phyloP scores from a whole-genome alignment of 2,329 filamentous ascomycete genomes.

The Cytospora mali region DNA sequence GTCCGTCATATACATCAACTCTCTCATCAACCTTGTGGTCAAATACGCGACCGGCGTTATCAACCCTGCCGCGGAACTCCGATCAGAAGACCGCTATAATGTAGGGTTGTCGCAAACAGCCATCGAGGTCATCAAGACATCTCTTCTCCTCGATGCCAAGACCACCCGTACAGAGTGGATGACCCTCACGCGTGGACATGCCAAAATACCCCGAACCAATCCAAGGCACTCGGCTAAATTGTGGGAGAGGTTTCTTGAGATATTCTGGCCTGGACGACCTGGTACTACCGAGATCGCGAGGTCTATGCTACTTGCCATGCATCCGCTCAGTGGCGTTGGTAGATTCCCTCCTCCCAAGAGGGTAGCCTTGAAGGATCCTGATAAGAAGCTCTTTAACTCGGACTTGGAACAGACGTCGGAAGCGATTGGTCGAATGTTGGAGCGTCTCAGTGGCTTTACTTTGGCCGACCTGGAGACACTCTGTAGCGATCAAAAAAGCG shows the following conservation, averaged over 20 bases:
- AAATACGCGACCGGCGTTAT: conserved; percentile 63
- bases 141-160: conserved; percentile 71
- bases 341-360: conserved; percentile 63
- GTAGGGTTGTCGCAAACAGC: conserved; percentile 57
- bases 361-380: conserved; percentile 43
- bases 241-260: conserved; percentile 74
- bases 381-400: conserved; percentile 74
- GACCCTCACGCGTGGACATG: conserved; percentile 59
- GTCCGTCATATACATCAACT: conserved; percentile 64
- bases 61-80: conserved; percentile 53
- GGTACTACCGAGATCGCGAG: conserved; percentile 73
- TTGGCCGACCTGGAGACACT: conserved; percentile 69
- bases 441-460: conserved; percentile 76
- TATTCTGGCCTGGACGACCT: conserved; percentile 44
- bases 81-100: conserved; percentile 48
- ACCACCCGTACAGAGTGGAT: conserved; percentile 70
- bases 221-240: conserved; percentile 73
- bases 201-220: conserved; percentile 66
- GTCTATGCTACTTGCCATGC: conserved; percentile 70
- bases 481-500: conserved; percentile 63
- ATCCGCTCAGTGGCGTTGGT: conserved; percentile 74
- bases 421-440: conserved; percentile 73
- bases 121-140: conserved; percentile 66
- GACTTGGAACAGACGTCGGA: conserved; percentile 60
- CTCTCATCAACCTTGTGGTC: conserved; percentile 66